Percentiles rank a stretch among this genome's conserved stretches.
Evolutionary conservation across 169 alveolate species (phyloP).

Genomic region (Blepharisma undulans): DNA sequence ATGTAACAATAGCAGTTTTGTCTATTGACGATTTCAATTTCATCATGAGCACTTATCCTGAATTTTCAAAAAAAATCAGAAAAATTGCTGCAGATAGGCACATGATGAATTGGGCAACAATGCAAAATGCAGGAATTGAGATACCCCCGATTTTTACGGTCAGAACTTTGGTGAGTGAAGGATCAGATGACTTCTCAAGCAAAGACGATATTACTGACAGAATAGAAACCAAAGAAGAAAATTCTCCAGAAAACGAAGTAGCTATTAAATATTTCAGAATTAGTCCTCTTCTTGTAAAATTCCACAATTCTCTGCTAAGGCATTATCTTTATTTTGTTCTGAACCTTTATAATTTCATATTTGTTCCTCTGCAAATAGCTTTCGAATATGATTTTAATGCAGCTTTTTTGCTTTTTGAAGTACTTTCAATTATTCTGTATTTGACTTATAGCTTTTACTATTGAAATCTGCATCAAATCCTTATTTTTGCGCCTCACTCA

Average conservation of each 20-base stretch:
- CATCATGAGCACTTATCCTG: conserved; percentile 51
- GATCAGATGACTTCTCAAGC: not conserved
- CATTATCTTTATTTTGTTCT: not conserved
- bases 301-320: not conserved
- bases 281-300: not conserved
- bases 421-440: not conserved
- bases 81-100: conserved; percentile 39
- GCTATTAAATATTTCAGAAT: not conserved
- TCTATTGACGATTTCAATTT: conserved; percentile 46
- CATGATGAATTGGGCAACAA: not conserved
- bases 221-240: not conserved
- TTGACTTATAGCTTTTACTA: not conserved
- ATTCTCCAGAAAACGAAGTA: not conserved
- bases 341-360: conserved; percentile 47
- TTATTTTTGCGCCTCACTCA: not conserved
- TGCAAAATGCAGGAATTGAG: not conserved
- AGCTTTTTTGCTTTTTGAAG: conserved; percentile 41
- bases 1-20: conserved; percentile 43
- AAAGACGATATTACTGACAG: not conserved
- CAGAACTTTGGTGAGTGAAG: not conserved
- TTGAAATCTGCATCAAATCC: not conserved
- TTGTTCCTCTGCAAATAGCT: conserved; percentile 60
- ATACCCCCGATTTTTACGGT: not conserved
- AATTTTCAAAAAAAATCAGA: conserved; percentile 24
- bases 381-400: conserved; percentile 39